A percentile compares a stretch with the other conserved stretches of the same genome.
These are phyloP conservation scores for Globisporangium sylvaticum DNA, from an alignment of 352 stramenopile species.

Conservation along the genomic window DNA sequence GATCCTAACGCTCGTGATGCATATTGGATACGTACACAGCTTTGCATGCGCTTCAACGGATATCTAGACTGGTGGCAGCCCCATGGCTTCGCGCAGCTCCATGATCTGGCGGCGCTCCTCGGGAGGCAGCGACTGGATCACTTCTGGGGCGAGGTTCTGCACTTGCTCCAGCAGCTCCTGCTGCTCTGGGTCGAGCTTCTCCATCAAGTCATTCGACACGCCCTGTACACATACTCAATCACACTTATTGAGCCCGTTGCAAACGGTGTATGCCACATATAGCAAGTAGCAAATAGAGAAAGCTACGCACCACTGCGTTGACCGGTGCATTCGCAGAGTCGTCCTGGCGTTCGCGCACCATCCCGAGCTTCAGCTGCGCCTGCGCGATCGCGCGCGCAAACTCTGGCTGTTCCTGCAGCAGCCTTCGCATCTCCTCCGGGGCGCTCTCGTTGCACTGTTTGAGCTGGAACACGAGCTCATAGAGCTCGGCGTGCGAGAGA, in stretches of 20 bases:
- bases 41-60: neutral
- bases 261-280: neutral
- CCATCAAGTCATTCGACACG: slow-evolving; percentile 61
- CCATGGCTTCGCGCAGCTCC: slow-evolving; percentile 78
- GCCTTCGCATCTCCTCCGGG: slow-evolving; percentile 53
- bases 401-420: slow-evolving; percentile 75
- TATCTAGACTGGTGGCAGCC: slow-evolving; percentile 49
- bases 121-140: slow-evolving; percentile 70
- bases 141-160: slow-evolving; percentile 73
- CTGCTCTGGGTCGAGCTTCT: slow-evolving; percentile 71
- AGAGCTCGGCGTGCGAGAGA: slow-evolving; percentile 49
- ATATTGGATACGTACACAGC: neutral
- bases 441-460: slow-evolving; percentile 81
- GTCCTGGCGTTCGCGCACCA: slow-evolving; percentile 49
- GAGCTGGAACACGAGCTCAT: slow-evolving; percentile 76
- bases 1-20: neutral
- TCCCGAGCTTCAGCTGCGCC: slow-evolving; percentile 66
- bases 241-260: neutral
- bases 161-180: slow-evolving; percentile 78
- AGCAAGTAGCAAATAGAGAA: neutral
- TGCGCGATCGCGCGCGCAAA: slow-evolving; percentile 68
- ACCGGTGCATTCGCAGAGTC: slow-evolving; percentile 26
- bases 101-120: slow-evolving; percentile 80
- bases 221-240: slow-evolving; percentile 21
- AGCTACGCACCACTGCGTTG: slow-evolving; percentile 41